Base-by-base conservation (phyloP, 129 eudicot species). In the Tagetes patula region DNA sequence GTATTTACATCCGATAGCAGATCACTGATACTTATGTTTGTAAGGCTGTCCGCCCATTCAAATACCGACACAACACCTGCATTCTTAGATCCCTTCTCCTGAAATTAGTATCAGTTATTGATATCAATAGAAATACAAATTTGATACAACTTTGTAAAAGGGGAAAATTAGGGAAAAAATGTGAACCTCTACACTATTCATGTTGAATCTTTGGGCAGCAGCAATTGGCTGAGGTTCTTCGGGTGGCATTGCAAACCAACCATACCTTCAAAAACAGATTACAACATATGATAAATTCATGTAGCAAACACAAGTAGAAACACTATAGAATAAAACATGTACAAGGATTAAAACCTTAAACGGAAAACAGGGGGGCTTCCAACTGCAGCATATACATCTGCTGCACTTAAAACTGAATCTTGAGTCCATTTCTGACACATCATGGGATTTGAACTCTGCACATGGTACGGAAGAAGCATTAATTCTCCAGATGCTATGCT, bases 11-110 rank as follows among this genome's bases (percentile, higher is more conserved):
- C 91, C 3, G 81, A 65, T n/a, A 92, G 87, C n/a, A 87, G 83
- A 67, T 89, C 91, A 49, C 98, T 83, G 50, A 89, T 77, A 71
- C 96, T 87, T 72, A 89, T 81, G 86, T 87, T 85, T 50, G 96
- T 92, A 60, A 92, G 91, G 83, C 87, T 92, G 84, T 92, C 96
- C 54, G 95, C 96, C 98, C 98, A 92, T 43, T 85, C 95, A n/a
- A 84, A 88, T 38, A 89, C 81, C 27, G 98, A 83, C 74, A 82
- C 66, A 4, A 78, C 66, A 1, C 79, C 58, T 65, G 62, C 40
- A 72, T 79, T 77, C 61, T 78, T 77, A 65, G 63, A 68, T 70
- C 78, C 70, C 73, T 55, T 76, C 20, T 79, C 85, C 79, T 73
- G 81, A 89, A 73, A 77, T 61, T 41, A 34, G 37, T 14, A 37